These are phyloP conservation scores for Jacaranda mimosifolia DNA, from an alignment of 257 asterid species.

Conservation along the genomic window DNA sequence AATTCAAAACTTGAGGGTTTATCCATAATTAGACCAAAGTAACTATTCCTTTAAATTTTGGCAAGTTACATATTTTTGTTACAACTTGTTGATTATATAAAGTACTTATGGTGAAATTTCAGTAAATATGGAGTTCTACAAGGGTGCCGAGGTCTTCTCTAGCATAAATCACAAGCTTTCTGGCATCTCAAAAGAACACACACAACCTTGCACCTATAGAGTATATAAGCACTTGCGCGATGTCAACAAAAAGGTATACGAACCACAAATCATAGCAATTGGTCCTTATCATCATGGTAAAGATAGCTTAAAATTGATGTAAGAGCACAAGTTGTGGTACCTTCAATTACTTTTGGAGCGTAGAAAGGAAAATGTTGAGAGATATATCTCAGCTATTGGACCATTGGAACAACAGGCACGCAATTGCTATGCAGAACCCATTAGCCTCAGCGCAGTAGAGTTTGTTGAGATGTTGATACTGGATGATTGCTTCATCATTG, in stretches of 20 bases:
- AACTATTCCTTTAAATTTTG: too few relatives aligned
- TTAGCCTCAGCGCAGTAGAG: background rate
- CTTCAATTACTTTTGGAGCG: background rate
- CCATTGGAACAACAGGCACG: background rate
- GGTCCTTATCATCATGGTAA: constrained; percentile 23
- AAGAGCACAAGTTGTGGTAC: background rate
- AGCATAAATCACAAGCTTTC: background rate
- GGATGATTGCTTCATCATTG: constrained; percentile 25
- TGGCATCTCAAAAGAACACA: background rate
- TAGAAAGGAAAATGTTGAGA: background rate
- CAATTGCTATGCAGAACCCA: constrained; percentile 4
- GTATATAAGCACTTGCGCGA: background rate
- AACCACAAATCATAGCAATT: constrained; percentile 2
- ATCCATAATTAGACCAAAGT: too few relatives aligned
- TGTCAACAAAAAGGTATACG: background rate
- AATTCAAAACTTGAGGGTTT: too few relatives aligned
- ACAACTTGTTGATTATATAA: too few relatives aligned
- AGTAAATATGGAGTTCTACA: background rate
- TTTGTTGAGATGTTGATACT: constrained; percentile 21
- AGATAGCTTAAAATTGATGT: background rate
- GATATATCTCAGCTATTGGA: background rate
- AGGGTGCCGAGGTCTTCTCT: background rate
- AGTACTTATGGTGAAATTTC: background rate
- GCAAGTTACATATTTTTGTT: too few relatives aligned
- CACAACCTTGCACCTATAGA: background rate